A percentile compares a stretch with the other conserved stretches of the same genome.
These are phyloP conservation scores for Aspergillus ostianus DNA, from an alignment of 495 filamentous ascomycete species.

Conservation along the genomic window DNA sequence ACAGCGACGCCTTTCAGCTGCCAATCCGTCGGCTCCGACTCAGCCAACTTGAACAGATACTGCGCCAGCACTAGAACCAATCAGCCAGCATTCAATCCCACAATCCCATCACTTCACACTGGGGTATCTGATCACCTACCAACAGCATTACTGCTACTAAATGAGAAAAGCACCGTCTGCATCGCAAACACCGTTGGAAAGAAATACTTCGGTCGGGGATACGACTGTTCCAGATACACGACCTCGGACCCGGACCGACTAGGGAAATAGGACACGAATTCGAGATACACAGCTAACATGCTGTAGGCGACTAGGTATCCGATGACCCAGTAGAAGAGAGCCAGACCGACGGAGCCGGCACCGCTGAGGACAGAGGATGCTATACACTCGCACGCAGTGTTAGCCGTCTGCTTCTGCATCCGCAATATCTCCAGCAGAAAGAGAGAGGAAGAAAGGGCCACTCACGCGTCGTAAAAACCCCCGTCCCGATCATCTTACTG, in stretches of 20 bases:
- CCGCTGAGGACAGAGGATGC: constrained; percentile 54
- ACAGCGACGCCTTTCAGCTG: constrained; percentile 62
- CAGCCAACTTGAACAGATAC: constrained; percentile 54
- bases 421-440: no score
- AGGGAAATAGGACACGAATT: constrained; percentile 61
- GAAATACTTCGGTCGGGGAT: constrained; percentile 58
- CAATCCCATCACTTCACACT: neutral
- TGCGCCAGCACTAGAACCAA: constrained; percentile 41
- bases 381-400: constrained; percentile 17
- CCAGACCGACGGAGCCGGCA: constrained; percentile 58
- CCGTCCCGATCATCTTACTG: constrained; percentile 65
- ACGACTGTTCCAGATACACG: constrained; percentile 66
- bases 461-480: constrained; percentile 64
- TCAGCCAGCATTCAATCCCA: neutral
- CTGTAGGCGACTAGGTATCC: constrained; percentile 53
- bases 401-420: neutral
- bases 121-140: constrained; percentile 21
- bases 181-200: constrained; percentile 61
- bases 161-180: constrained; percentile 57
- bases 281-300: constrained; percentile 55
- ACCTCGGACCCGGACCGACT: constrained; percentile 64
- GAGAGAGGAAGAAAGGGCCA: neutral
- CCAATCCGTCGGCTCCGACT: constrained; percentile 50
- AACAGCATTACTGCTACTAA: constrained; percentile 62
- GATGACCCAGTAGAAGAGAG: constrained; percentile 60